phyloP scores from a whole-genome alignment of 1,284 basidiomycete genomes.

The Pseudozyma thailandica region DNA sequence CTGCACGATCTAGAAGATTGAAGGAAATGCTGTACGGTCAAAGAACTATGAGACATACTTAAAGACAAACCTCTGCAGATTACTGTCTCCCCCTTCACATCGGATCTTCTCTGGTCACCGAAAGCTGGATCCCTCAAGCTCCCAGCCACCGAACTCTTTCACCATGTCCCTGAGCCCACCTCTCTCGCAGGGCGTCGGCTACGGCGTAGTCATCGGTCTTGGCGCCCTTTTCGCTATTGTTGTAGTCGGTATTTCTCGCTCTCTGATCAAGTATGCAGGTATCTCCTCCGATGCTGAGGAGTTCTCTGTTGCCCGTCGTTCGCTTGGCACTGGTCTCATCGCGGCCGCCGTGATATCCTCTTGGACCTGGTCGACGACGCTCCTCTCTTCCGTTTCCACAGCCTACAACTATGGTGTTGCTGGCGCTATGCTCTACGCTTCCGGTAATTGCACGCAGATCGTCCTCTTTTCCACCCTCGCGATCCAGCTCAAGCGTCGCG shows the following conservation, averaged over 20 bases:
- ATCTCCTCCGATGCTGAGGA: slow-evolving; percentile 52
- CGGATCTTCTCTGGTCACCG: no score
- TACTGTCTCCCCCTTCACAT: no score
- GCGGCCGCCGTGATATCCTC: slow-evolving; percentile 58
- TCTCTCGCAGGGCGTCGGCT: slow-evolving; percentile 62
- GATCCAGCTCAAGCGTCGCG: slow-evolving; percentile 58
- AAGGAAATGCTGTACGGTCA: no score
- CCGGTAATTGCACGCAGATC: slow-evolving; percentile 58
- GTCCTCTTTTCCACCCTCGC: slow-evolving; percentile 60
- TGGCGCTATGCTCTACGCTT: slow-evolving; percentile 59
- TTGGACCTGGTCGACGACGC: slow-evolving; percentile 63
- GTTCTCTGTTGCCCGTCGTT: slow-evolving; percentile 53
- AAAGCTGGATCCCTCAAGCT: no score
- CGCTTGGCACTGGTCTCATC: slow-evolving; percentile 58
- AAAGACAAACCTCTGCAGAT: no score
- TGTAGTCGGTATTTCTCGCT: slow-evolving; percentile 53
- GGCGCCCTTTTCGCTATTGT: slow-evolving; percentile 63
- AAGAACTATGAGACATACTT: no score
- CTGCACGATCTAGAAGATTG: no score
- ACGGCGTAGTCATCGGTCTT: slow-evolving; percentile 65
- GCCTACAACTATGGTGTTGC: slow-evolving; percentile 63
- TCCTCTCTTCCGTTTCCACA: slow-evolving; percentile 52
- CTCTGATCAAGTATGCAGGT: slow-evolving; percentile 45
- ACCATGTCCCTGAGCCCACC: slow-evolving; percentile 37
- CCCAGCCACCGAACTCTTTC: no score